phyloP scores from a whole-genome alignment of 225 moss, liverwort and hornwort species.

The Bryum argenteum region DNA sequence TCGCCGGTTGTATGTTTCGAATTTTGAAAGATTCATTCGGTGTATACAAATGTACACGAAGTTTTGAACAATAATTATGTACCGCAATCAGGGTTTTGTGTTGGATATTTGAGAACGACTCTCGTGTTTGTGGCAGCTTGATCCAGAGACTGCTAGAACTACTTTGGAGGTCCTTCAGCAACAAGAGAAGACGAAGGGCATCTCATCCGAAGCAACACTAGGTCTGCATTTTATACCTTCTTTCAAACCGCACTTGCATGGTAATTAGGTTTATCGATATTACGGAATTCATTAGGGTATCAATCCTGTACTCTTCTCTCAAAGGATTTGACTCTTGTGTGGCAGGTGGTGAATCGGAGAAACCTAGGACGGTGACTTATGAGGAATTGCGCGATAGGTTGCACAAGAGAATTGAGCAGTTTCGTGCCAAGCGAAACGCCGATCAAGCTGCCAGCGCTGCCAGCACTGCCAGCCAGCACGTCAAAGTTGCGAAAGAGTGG shows the following conservation, averaged over 20 bases:
- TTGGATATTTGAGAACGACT: conserved; percentile 4
- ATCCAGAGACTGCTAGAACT: conserved; percentile 85
- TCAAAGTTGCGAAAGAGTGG: conserved; percentile 69
- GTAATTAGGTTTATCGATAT: background rate
- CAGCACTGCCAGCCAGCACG: conserved; percentile 49
- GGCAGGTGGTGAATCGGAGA: conserved; percentile 47
- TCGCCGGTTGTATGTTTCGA: background rate
- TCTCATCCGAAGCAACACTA: conserved; percentile 43
- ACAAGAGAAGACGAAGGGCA: conserved; percentile 50
- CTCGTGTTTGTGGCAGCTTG: conserved; percentile 57
- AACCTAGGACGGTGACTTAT: conserved; percentile 78
- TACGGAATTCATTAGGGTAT: conserved; percentile 2
- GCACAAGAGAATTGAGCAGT: conserved; percentile 80
- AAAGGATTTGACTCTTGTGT: conserved; percentile 12
- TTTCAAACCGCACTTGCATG: background rate
- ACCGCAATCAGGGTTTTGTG: too few relatives aligned
- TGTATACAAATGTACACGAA: too few relatives aligned
- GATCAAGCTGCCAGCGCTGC: conserved; percentile 88
- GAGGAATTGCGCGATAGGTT: conserved; percentile 80
- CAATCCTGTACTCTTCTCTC: background rate
- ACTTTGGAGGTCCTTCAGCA: conserved; percentile 84
- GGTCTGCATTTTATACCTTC: conserved; percentile 30
- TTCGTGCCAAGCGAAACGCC: conserved; percentile 90
- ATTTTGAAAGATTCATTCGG: too few relatives aligned
- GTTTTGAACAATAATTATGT: too few relatives aligned